These are phyloP conservation scores for Ilex aquifolium DNA, from an alignment of 257 asterid species.

Conservation along the genomic window DNA sequence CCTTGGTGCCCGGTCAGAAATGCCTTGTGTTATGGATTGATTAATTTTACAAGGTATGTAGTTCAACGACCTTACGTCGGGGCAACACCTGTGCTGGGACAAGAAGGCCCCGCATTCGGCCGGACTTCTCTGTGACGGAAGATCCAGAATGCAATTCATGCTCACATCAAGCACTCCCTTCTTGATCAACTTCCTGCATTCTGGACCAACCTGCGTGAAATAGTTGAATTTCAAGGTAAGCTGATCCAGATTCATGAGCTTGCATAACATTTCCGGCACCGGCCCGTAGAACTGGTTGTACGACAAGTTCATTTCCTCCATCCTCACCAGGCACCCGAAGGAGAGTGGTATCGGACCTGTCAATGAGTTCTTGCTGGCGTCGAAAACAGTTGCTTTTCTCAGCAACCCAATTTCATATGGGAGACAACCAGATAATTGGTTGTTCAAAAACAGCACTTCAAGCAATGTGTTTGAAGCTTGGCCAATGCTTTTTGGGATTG, in stretches of 20 bases:
- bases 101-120: constrained; percentile 38
- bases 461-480: constrained; percentile 18
- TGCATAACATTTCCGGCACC: constrained; percentile 60
- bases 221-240: constrained; percentile 39
- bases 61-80: constrained; percentile 20
- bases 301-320: constrained; percentile 30
- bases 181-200: constrained; percentile 42
- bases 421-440: constrained; percentile 51
- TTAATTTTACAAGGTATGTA: constrained; percentile 31
- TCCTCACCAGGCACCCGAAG: constrained; percentile 38
- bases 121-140: constrained; percentile 36
- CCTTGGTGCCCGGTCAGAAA: not conserved
- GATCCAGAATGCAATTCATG: constrained; percentile 57
- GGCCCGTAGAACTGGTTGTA: constrained; percentile 41
- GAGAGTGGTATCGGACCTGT: constrained; percentile 66
- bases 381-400: constrained; percentile 26
- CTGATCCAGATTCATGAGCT: constrained; percentile 9
- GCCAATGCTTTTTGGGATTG: constrained; percentile 51
- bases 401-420: constrained; percentile 55
- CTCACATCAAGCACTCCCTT: constrained; percentile 33
- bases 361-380: constrained; percentile 45
- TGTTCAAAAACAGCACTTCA: constrained; percentile 40
- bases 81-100: constrained; percentile 26
- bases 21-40: not conserved
- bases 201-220: constrained; percentile 57